A percentile compares a stretch with the other conserved stretches of the same genome.
Conservation (phyloP, 306 rosid genomes). For the Hylodesmum podocarpum region DNA sequence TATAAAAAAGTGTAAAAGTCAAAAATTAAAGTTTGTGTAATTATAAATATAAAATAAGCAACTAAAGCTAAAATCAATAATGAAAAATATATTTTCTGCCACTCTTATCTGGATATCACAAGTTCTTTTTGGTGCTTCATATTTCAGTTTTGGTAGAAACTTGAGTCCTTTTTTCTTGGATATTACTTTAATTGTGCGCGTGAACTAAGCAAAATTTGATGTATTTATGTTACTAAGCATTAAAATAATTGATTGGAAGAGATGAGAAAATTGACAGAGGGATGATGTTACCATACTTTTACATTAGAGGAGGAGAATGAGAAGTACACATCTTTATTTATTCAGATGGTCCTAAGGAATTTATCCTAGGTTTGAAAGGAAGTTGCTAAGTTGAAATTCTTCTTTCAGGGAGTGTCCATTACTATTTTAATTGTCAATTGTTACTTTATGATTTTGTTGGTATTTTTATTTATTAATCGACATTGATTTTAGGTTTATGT, state of each 20-base stretch:
- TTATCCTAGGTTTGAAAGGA: slow-evolving; percentile 6
- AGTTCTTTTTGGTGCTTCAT: neutral
- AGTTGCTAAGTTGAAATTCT: neutral
- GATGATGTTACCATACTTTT: slow-evolving; percentile 4
- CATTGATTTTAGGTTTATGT: neutral
- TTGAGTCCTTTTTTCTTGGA: neutral
- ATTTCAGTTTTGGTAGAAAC: neutral
- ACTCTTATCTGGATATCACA: neutral
- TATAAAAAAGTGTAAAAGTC: too few species aligned
- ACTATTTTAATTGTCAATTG: neutral
- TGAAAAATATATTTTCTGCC: neutral
- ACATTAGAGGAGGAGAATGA: slow-evolving; percentile 35
- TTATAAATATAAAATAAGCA: too few species aligned
- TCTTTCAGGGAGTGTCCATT: neutral
- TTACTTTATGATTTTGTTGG: neutral
- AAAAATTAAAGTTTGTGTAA: too few species aligned
- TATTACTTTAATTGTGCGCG: neutral
- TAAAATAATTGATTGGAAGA: neutral
- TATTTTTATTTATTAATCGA: neutral
- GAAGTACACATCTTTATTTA: slow-evolving; percentile 18
- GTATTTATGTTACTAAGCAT: neutral
- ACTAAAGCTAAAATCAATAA: neutral
- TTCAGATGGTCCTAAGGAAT: slow-evolving; percentile 35
- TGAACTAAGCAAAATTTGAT: neutral
- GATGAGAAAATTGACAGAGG: slow-evolving; percentile 22